Base-by-base conservation (phyloP, 306 rosid genomes). In the Adenanthera pavonina region DNA sequence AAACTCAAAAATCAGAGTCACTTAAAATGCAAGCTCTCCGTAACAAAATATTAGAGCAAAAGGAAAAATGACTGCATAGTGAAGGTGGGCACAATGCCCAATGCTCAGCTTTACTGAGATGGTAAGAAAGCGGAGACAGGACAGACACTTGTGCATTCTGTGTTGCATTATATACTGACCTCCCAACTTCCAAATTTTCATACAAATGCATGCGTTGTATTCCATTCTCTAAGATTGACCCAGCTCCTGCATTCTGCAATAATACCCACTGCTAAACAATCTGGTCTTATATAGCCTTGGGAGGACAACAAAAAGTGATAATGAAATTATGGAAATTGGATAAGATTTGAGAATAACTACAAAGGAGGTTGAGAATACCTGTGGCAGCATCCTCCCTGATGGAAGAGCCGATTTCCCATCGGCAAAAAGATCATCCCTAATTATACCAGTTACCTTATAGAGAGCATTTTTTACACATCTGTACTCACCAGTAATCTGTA, bases 401-500 rank as follows among this genome's bases (percentile, higher is more conserved):
- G 88, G 53, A 78, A 75, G 68, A 80, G 83, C 20, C 62, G 79
- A 69, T 73, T 43, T 53, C 46, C 71, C 69, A 15, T 30, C 87
- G 71, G 72, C 25, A 72, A 85, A 72, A 75, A 4, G 48, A 72
- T 83, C 70, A 46, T 82, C 86, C 86, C 92, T 90, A 54, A 90
- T 72, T 71, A 68, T 60, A 78, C 84, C 7, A 67, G 94, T 88
- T 76, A 90, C 81, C 74, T 80, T 82, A 77, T 78, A 43, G n/a
- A 90, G 69, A 30, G 92, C 94, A 78, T 80, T 75, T 68, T 82
- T 82, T 67, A 90, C 94, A 67, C 80, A 85, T 80, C n/a, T 62
- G 78, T 83, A 84, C 71, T 74, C 87, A 66, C 94, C 92, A 61
- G 85, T 84, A 20, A 90, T 90, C 92, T 90, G 92, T 88, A 80